Conservation (phyloP, 1,284 basidiomycete species). For the Naganishia sp. region DNA sequence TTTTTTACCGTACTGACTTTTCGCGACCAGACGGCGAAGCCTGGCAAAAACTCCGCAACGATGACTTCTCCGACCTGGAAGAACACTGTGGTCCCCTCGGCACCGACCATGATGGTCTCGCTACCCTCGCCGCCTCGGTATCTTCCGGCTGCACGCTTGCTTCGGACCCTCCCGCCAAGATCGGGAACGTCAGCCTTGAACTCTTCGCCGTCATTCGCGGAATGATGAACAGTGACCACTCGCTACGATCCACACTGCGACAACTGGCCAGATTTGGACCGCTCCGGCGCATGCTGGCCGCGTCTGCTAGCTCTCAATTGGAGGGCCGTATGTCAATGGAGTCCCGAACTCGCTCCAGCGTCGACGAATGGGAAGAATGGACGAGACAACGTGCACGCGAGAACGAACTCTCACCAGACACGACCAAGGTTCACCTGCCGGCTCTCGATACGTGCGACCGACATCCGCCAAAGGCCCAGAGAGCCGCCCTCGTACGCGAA, state of each 20-base stretch:
- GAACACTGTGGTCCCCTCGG: slow-evolving; percentile 42
- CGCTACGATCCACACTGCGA: slow-evolving; percentile 62
- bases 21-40: slow-evolving; percentile 59
- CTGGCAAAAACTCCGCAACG: slow-evolving; percentile 88
- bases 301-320: neutral
- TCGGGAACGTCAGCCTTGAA: slow-evolving; percentile 62
- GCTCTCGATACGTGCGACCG: neutral
- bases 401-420: slow-evolving; percentile 21
- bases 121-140: slow-evolving; percentile 23
- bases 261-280: slow-evolving; percentile 44
- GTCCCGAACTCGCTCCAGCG: slow-evolving; percentile 26
- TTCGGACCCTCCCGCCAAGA: slow-evolving; percentile 2
- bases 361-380: slow-evolving; percentile 33
- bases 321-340: slow-evolving; percentile 22
- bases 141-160: slow-evolving; percentile 21
- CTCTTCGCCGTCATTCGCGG: slow-evolving; percentile 67
- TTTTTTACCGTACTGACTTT: neutral
- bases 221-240: slow-evolving; percentile 76
- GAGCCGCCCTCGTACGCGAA: slow-evolving; percentile 38
- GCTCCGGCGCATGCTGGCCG: slow-evolving; percentile 3
- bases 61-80: slow-evolving; percentile 87
- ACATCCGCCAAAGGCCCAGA: slow-evolving; percentile 18
- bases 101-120: neutral
- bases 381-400: slow-evolving; percentile 24
- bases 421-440: slow-evolving; percentile 14